Conservation (phyloP, 768 basidiomycete species). For the Mycena floridula region DNA sequence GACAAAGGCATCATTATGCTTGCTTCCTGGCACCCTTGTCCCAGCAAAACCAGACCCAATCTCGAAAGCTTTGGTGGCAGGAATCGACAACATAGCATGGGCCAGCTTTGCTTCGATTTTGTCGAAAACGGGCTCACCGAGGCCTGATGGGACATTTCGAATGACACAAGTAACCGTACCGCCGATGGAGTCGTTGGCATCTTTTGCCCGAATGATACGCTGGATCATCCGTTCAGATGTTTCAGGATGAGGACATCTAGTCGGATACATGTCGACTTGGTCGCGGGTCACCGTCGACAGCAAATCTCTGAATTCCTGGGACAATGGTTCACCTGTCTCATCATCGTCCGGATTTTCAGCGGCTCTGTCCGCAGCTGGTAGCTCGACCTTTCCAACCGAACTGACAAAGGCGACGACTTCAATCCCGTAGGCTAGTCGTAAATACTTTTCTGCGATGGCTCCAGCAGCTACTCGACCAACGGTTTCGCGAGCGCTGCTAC, state of each 20-base stretch:
- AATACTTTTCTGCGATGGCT: constrained; percentile 95
- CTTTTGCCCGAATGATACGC: constrained; percentile 93
- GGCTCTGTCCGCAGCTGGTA: constrained; percentile 50
- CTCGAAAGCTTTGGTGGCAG: constrained; percentile 97
- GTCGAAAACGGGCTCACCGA: constrained; percentile 98
- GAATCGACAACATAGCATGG: constrained; percentile 98
- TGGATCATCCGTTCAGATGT: constrained; percentile 89
- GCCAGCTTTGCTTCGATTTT: constrained; percentile 94
- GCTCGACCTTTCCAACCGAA: constrained; percentile 87
- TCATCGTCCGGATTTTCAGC: constrained; percentile 46
- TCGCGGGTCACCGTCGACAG: constrained; percentile 77
- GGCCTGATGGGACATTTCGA: constrained; percentile 80
- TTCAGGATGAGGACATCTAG: constrained; percentile 85
- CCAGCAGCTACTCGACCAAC: constrained; percentile 99
- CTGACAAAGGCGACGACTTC: constrained; percentile 97
- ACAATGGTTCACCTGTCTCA: constrained; percentile 66
- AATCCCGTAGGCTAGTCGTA: constrained; percentile 79
- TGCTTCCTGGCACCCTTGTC: constrained; percentile 86
- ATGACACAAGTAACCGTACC: constrained; percentile 98
- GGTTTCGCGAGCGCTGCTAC: constrained; percentile 94
- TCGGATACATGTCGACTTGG: constrained; percentile 81
- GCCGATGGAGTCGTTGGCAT: constrained; percentile 88
- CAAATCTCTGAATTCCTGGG: constrained; percentile 77
- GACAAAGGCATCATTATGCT: constrained; percentile 90
- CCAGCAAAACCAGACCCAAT: constrained; percentile 96